These are phyloP conservation scores for Pseudopediastrum boryanum DNA, from an alignment of 139 green algal genomes.

Conservation along the genomic window DNA sequence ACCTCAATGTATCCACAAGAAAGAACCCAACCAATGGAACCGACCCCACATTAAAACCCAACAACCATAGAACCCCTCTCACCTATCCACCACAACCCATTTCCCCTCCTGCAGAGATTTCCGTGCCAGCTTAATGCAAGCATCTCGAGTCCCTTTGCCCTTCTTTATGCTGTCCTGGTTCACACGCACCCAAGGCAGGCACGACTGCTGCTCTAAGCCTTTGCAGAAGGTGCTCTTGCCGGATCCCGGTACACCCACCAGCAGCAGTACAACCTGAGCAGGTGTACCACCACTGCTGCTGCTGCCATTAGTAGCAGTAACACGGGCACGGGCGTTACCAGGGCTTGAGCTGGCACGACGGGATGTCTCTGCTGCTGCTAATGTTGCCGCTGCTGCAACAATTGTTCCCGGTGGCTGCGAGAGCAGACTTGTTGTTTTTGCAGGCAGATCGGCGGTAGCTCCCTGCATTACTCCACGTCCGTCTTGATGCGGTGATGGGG, in stretches of 20 bases:
- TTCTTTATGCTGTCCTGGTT: conserved; percentile 27
- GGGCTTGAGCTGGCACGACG: neutral
- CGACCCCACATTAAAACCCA: too few relatives aligned
- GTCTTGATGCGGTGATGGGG: neutral
- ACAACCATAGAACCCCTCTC: too few relatives aligned
- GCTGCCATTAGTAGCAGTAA: neutral
- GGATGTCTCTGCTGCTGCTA: neutral
- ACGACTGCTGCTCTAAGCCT: neutral
- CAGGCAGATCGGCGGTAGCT: neutral
- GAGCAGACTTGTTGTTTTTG: too few relatives aligned
- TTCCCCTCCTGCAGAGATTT: neutral
- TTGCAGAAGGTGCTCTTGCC: conserved; percentile 21
- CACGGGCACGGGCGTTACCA: neutral
- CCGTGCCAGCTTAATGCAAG: conserved; percentile 1
- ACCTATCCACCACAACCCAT: conserved; percentile 23
- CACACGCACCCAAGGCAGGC: neutral
- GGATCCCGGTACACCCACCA: conserved; percentile 10
- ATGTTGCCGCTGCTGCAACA: neutral
- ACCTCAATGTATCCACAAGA: too few relatives aligned
- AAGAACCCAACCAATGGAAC: too few relatives aligned
- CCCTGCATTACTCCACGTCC: neutral
- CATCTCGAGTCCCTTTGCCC: neutral
- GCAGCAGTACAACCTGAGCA: conserved; percentile 3
- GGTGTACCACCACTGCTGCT: conserved; percentile 1
- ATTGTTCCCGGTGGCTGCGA: neutral